Base-by-base conservation (phyloP, 768 basidiomycete genomes). In the Suillus fuscotomentosus region DNA sequence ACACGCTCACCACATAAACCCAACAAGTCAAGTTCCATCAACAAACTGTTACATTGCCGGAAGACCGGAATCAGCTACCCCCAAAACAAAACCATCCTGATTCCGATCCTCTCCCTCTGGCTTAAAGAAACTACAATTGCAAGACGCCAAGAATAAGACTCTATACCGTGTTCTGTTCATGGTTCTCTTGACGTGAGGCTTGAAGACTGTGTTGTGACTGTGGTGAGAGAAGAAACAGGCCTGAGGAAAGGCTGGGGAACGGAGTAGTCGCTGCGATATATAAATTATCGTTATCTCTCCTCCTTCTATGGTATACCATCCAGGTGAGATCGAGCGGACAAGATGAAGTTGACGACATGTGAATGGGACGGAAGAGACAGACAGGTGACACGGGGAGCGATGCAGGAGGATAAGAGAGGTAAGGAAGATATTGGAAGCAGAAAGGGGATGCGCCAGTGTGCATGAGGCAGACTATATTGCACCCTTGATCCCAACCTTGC, bases 401-500 rank as follows among this genome's bases (percentile, higher is more conserved):
- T 15, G 60, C 60, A 20, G 13, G 41, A 22, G 13, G 51, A 63
- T 36, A 38, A 5, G 31, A 48, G 31, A 15, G 31, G 27, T 22
- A 60, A 61, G 31, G 41, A 59, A 71, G 60, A 65, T 57, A 67
- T 59, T 70, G 62, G 60, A 45, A 55, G 17, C 53, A 24, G 56
- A 27, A 41, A 57, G 24, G 57, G 13, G 39, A 20, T 41, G 39
- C 14, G 15, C 39, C 24, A 42, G 39, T 24, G 10, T 10, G 20
- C 42, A 57, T n/a, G 68, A 39, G 59, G 53, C 43, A 42, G 68
- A 62, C 81, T 81, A 95, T 78, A 97, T 91, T 73, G 95, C 94
- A 70, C 97, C 97, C 81, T 88, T 95, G 77, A 99, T 94, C 71
- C 86, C 87, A 65, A 97, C 88, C 75, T 89, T 93, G 68, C 90